Base-by-base conservation (phyloP, 768 basidiomycete species). In the Pleurotus giganteus region DNA sequence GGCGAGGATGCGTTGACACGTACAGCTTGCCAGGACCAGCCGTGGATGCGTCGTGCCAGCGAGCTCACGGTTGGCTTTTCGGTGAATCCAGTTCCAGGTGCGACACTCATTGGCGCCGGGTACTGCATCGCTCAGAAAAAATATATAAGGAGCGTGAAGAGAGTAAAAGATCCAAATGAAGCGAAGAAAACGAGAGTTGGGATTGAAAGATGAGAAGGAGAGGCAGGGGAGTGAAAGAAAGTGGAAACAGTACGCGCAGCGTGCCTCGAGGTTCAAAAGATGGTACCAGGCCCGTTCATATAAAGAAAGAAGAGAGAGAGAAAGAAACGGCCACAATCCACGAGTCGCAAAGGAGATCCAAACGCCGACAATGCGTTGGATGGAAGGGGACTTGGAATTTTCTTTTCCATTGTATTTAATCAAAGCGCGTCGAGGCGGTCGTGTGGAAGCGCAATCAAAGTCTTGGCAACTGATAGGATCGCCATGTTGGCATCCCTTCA, bases 11-110 rank as follows among this genome's bases (percentile, higher is more conserved):
- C 19, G 23, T 31, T 34, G n/a, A n/a, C n/a, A 69, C 75, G 29
- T 60, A 79, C 77, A 52, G 75, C 76, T 62, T 79, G 76, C 77
- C 78, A 78, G 32, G 74, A 70, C 77, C 77, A 78, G 44, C 77
- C 75, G 63, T 79, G 77, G 42, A 79, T 75, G 19, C 77, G 69
- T 26, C 74, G 64, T 12, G 73, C 74, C n/a, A 77, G 60, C 8
- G 62, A 39, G 58, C 70, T 70, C 36, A 71, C 75, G 42, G 65
- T 59, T 1, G 54, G 52, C 28, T 32, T 53, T 26, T 51, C 49
- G 9, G n/a, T 4, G n/a, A 45, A 19, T 23, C 12, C 17, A 19
- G 19, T 28, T 17, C 32, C 34, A 19, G 49, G 19, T 51, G 19
- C 49, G 17, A 24, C 32, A 8, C 13, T 34, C 49, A 51, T 51